These are phyloP conservation scores for Didymella exigua DNA, from an alignment of 2,329 filamentous ascomycete genomes.

Conservation along the genomic window DNA sequence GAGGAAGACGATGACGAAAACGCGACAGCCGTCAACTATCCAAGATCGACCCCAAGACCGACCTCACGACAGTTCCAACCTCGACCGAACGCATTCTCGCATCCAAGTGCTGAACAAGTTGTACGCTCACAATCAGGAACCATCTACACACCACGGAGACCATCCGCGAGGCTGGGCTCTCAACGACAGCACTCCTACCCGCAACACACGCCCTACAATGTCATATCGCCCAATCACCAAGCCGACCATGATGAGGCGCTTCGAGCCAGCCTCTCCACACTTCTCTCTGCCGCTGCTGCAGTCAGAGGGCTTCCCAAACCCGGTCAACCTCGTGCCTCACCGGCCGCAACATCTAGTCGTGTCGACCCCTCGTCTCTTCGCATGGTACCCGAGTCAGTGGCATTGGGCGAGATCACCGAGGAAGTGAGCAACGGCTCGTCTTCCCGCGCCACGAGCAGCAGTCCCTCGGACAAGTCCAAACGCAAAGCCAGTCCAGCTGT, in stretches of 20 bases:
- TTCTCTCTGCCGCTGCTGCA: conserved; percentile 92
- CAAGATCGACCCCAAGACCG: conserved; percentile 54
- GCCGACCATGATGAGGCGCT: conserved; percentile 92
- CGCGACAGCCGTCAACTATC: conserved; percentile 77
- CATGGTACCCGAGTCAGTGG: conserved; percentile 65
- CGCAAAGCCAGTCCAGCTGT: conserved; percentile 50
- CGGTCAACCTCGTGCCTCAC: conserved; percentile 41
- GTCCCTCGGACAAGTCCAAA: conserved; percentile 49
- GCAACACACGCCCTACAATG: conserved; percentile 66
- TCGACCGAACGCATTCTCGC: conserved; percentile 90
- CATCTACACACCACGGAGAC: conserved; percentile 52
- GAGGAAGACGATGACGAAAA: conserved; percentile 67
- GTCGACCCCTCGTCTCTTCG: conserved; percentile 61
- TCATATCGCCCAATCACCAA: conserved; percentile 75
- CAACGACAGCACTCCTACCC: conserved; percentile 50
- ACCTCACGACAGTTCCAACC: conserved; percentile 72
- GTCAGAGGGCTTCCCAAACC: conserved; percentile 78
- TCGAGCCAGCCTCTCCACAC: conserved; percentile 88
- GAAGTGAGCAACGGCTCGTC: conserved; percentile 36
- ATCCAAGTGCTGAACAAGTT: conserved; percentile 65
- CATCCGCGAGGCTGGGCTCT: conserved; percentile 34
- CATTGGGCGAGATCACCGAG: conserved; percentile 52
- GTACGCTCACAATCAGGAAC: conserved; percentile 54
- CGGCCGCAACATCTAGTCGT: conserved; percentile 46
- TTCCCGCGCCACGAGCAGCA: conserved; percentile 36